A percentile compares a stretch with the other conserved stretches of the same genome.
Evolutionary conservation across 1,284 basidiomycete genomes (phyloP).

Genomic region (Irpex lacteus): DNA sequence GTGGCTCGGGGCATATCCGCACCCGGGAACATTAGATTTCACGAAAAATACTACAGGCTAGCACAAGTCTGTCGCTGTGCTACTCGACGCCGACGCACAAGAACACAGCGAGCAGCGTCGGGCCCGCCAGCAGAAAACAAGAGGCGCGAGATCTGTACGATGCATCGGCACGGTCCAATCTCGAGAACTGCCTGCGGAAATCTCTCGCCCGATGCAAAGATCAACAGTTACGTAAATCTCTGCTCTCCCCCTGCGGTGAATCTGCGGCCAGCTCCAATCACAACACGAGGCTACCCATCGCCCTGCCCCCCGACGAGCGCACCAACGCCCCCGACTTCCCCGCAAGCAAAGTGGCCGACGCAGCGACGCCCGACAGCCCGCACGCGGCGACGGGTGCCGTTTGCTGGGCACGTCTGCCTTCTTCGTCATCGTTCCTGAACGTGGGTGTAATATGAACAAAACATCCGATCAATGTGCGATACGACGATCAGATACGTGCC

Average conservation of each 20-base stretch:
- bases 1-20: constrained; percentile 7
- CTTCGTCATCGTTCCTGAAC: constrained; percentile 7
- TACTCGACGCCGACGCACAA: neutral
- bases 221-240: constrained; percentile 25
- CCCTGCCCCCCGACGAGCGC: neutral
- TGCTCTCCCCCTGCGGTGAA: constrained; percentile 22
- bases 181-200: constrained; percentile 14
- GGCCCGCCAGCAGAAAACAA: neutral
- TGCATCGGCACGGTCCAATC: constrained; percentile 11
- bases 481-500: constrained; percentile 15
- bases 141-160: constrained; percentile 8
- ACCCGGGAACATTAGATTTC: neutral
- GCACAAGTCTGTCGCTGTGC: neutral
- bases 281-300: constrained; percentile 15
- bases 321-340: neutral
- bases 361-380: neutral
- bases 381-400: neutral
- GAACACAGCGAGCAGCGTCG: neutral
- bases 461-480: constrained; percentile 16
- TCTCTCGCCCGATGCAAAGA: constrained; percentile 13
- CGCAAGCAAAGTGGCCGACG: too few species aligned
- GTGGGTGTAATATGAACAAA: constrained; percentile 6
- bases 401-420: neutral
- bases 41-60: neutral
- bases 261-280: constrained; percentile 19